Evolutionary conservation across 352 stramenopile genomes (phyloP).

Genomic region (Phytophthora nicotianae): DNA sequence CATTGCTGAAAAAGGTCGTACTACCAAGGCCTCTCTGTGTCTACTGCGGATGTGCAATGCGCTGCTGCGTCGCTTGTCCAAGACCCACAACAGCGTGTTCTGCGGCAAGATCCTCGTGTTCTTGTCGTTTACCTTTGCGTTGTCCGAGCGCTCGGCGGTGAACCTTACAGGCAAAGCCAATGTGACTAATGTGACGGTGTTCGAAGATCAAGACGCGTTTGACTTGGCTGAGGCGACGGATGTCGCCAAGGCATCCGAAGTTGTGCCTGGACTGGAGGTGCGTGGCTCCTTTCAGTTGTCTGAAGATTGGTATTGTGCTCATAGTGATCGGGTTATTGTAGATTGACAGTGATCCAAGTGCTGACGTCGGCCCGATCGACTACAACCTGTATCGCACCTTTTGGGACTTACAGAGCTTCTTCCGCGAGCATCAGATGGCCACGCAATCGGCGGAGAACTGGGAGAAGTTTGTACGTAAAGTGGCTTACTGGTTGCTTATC

Average conservation of each 20-base stretch:
- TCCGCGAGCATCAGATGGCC: constrained; percentile 74
- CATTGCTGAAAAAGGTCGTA: constrained; percentile 66
- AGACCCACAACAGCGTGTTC: constrained; percentile 92
- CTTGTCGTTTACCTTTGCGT: constrained; percentile 84
- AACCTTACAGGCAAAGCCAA: constrained; percentile 86
- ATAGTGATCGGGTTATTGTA: constrained; percentile 21
- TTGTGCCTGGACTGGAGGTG: constrained; percentile 39
- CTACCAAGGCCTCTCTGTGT: constrained; percentile 83
- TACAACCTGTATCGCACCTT: constrained; percentile 93
- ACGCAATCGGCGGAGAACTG: constrained; percentile 70
- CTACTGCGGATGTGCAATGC: constrained; percentile 86
- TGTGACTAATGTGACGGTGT: constrained; percentile 77
- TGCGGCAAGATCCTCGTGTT: constrained; percentile 89
- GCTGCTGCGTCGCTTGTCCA: constrained; percentile 81
- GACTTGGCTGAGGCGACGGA: constrained; percentile 65
- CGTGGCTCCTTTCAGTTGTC: background rate
- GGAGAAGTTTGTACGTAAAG: constrained; percentile 81
- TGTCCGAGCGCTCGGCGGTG: constrained; percentile 85
- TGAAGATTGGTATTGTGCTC: background rate
- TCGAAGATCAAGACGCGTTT: constrained; percentile 82
- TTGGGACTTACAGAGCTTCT: constrained; percentile 91
- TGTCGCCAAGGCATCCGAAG: constrained; percentile 35
- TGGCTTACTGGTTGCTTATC: background rate
- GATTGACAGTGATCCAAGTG: constrained; percentile 53
- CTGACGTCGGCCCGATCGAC: constrained; percentile 72